Evolutionary conservation across 805 yeast genomes (phyloP).

Genomic region (Wickerhamiella domercqiae): DNA sequence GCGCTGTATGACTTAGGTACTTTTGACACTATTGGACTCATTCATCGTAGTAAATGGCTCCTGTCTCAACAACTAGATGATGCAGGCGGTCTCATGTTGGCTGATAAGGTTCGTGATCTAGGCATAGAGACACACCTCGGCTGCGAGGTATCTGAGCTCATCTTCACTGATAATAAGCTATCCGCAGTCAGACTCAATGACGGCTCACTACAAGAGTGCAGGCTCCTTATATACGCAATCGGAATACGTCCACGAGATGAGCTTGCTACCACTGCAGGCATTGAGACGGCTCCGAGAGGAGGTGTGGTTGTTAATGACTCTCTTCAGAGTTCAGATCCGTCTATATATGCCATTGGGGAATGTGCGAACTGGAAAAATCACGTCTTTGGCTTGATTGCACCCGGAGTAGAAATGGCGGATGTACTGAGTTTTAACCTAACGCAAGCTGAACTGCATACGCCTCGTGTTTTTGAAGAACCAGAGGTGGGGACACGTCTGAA

Average conservation of each 20-base stretch:
- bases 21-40: constrained; percentile 22
- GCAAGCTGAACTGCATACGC: constrained; percentile 24
- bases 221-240: constrained; percentile 24
- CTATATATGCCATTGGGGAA: constrained; percentile 25
- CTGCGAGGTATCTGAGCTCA: constrained; percentile 34
- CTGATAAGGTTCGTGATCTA: constrained; percentile 35
- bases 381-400: constrained; percentile 27
- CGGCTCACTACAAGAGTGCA: constrained; percentile 23
- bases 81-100: constrained; percentile 24
- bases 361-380: constrained; percentile 27
- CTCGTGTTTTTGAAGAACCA: constrained; percentile 23
- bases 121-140: constrained; percentile 40
- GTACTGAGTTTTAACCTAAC: constrained; percentile 25
- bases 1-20: constrained; percentile 23
- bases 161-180: constrained; percentile 20
- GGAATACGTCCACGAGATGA: constrained; percentile 27
- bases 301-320: constrained; percentile 22
- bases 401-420: constrained; percentile 29
- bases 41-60: constrained; percentile 25
- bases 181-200: constrained; percentile 19
- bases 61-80: constrained; percentile 26
- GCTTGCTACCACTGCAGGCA: constrained; percentile 19
- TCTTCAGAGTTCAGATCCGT: constrained; percentile 20
- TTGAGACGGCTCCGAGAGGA: constrained; percentile 19
- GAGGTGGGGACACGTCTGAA: constrained; percentile 26